Evolutionary conservation across 2,329 filamentous ascomycete species (phyloP).

Genomic region (Madurella mycetomatis): DNA sequence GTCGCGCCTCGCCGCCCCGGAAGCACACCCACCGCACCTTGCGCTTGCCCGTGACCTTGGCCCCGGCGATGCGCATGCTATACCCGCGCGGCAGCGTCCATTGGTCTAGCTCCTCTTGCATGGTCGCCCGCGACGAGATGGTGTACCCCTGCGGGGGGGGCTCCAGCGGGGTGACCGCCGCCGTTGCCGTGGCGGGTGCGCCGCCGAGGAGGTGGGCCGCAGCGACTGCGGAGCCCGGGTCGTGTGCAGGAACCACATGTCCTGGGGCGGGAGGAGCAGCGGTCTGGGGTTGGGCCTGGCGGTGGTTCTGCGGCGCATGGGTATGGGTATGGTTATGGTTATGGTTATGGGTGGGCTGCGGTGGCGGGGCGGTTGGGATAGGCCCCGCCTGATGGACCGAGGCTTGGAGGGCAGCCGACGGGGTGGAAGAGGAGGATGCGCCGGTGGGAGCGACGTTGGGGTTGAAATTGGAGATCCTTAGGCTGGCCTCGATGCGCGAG

Average conservation of each 20-base stretch:
- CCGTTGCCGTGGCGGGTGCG: conserved; percentile 3
- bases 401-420: conserved; percentile 5
- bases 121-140: conserved; percentile 31
- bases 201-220: not conserved
- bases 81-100: conserved; percentile 36
- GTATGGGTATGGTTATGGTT: conserved; percentile 7
- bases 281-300: not conserved
- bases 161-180: conserved; percentile 26
- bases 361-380: conserved; percentile 2
- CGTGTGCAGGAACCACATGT: not conserved
- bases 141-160: conserved; percentile 34
- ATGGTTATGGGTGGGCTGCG: conserved; percentile 14
- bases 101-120: conserved; percentile 35
- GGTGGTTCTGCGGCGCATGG: conserved; percentile 1
- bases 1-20: conserved; percentile 35
- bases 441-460: not conserved
- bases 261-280: not conserved
- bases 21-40: conserved; percentile 38
- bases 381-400: conserved; percentile 3
- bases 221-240: not conserved
- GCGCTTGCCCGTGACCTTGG: conserved; percentile 34
- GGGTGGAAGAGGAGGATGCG: conserved; percentile 2
- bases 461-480: conserved; percentile 17
- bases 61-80: conserved; percentile 37
- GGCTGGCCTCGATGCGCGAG: conserved; percentile 26